Evolutionary conservation across 2,329 filamentous ascomycete species (phyloP).

Genomic region (Teratosphaeria epicoccoides): DNA sequence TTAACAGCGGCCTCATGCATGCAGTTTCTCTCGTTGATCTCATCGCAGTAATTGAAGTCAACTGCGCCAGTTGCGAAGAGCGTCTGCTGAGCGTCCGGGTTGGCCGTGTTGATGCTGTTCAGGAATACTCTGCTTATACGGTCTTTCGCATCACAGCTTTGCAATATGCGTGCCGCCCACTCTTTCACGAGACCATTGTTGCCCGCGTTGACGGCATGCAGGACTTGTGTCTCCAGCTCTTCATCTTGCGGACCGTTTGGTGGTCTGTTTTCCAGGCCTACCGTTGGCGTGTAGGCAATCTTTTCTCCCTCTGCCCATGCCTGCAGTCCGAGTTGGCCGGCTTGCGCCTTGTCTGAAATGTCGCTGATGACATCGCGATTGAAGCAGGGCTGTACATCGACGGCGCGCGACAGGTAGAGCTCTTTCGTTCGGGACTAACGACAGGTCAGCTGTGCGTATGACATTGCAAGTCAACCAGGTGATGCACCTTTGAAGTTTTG

Average conservation of each 20-base stretch:
- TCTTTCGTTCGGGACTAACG: slow-evolving; percentile 86
- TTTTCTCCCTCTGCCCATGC: slow-evolving; percentile 96
- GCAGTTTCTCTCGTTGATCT: slow-evolving; percentile 95
- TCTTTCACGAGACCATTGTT: slow-evolving; percentile 70
- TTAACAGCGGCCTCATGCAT: slow-evolving; percentile 95
- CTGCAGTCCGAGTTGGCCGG: slow-evolving; percentile 85
- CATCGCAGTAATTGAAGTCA: slow-evolving; percentile 86
- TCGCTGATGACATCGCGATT: slow-evolving; percentile 95
- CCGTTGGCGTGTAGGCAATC: slow-evolving; percentile 50
- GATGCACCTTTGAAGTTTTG: slow-evolving; percentile 79
- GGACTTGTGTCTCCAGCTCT: slow-evolving; percentile 76
- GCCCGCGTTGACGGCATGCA: slow-evolving; percentile 76
- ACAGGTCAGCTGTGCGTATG: slow-evolving; percentile 12
- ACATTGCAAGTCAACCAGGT: not conserved
- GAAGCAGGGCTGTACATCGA: slow-evolving; percentile 97
- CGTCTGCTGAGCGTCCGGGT: slow-evolving; percentile 61
- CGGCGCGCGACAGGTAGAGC: slow-evolving; percentile 85
- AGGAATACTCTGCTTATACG: slow-evolving; percentile 84
- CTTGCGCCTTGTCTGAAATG: slow-evolving; percentile 91
- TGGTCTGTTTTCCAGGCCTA: slow-evolving; percentile 23
- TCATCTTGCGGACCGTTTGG: slow-evolving; percentile 60
- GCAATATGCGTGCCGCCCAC: slow-evolving; percentile 61
- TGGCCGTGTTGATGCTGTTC: slow-evolving; percentile 76
- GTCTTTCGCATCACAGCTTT: slow-evolving; percentile 54
- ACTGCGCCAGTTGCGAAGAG: slow-evolving; percentile 74